Percentiles rank a stretch among this genome's conserved stretches.
Evolutionary conservation across 2,329 filamentous ascomycete species (phyloP).

Genomic region (Tolypocladium nubicola): DNA sequence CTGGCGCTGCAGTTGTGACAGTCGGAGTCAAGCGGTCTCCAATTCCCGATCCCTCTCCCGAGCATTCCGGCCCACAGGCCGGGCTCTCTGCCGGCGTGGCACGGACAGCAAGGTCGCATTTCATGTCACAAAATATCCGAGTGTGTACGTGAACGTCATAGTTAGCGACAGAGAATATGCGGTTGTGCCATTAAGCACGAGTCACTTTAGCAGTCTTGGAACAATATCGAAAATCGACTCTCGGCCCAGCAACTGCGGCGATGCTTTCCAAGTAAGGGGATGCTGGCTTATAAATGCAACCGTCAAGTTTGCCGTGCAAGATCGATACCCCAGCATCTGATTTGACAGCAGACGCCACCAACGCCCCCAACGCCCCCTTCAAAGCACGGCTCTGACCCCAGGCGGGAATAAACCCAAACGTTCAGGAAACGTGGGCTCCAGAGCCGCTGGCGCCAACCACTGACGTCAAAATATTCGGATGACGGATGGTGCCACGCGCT

Average conservation of each 20-base stretch:
- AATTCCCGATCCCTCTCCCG: background rate
- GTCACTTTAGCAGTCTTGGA: too few relatives aligned
- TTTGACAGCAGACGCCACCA: background rate
- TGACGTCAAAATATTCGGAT: background rate
- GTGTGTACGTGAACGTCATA: too few relatives aligned
- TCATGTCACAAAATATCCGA: background rate
- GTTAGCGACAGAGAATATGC: too few relatives aligned
- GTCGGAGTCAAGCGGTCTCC: background rate
- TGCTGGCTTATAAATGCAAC: background rate
- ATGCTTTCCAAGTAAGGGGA: background rate
- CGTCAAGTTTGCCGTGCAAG: background rate
- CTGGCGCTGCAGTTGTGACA: too few relatives aligned
- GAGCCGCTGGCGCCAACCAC: background rate
- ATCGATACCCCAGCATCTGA: background rate
- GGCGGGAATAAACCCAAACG: background rate
- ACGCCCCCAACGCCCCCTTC: background rate
- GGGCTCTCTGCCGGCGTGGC: background rate
- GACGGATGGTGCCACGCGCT: background rate
- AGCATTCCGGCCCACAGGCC: background rate
- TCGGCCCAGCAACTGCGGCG: background rate
- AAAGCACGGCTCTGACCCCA: background rate
- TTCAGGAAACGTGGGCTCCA: background rate
- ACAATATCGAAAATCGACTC: too few relatives aligned
- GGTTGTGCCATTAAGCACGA: too few relatives aligned
- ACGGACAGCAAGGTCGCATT: background rate